A percentile compares a stretch with the other conserved stretches of the same genome.
These are phyloP conservation scores for Ceratobasidium sp. DNA, from an alignment of 1,284 basidiomycete species.

Conservation along the genomic window DNA sequence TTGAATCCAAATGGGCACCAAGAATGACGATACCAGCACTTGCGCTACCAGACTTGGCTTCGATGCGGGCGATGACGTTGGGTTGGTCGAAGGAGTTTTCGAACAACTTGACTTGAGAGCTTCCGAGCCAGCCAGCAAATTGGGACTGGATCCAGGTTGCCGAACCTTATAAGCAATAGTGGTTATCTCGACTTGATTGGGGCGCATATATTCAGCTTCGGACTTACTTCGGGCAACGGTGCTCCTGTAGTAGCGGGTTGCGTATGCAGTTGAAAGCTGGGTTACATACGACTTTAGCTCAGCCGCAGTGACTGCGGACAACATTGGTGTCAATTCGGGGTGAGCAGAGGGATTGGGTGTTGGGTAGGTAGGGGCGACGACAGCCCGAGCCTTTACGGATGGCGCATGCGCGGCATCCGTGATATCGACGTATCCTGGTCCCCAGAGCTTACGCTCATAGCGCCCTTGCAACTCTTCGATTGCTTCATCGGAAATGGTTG, in stretches of 20 bases:
- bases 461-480: slow-evolving; percentile 34
- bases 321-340: slow-evolving; percentile 34
- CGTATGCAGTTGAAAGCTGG: slow-evolving; percentile 33
- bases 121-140: slow-evolving; percentile 14
- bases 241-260: slow-evolving; percentile 38
- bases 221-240: slow-evolving; percentile 32
- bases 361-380: slow-evolving; percentile 9
- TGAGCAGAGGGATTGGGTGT: slow-evolving; percentile 29
- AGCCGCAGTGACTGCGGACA: slow-evolving; percentile 26
- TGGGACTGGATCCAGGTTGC: slow-evolving; percentile 27
- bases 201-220: neutral
- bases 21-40: slow-evolving; percentile 60
- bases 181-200: neutral
- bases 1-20: slow-evolving; percentile 60
- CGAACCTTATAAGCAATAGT: neutral
- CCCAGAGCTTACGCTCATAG: slow-evolving; percentile 33
- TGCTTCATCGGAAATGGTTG: slow-evolving; percentile 23
- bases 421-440: slow-evolving; percentile 38
- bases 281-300: slow-evolving; percentile 34
- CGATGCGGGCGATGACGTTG: slow-evolving; percentile 64
- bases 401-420: slow-evolving; percentile 9
- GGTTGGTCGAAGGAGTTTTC: slow-evolving; percentile 53
- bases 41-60: slow-evolving; percentile 46
- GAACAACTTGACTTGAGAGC: neutral
- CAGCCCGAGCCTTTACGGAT: neutral